Percentiles rank a stretch among this genome's conserved stretches.
Conservation (phyloP, 345 rosid species). For the Nephelium lappaceum region DNA sequence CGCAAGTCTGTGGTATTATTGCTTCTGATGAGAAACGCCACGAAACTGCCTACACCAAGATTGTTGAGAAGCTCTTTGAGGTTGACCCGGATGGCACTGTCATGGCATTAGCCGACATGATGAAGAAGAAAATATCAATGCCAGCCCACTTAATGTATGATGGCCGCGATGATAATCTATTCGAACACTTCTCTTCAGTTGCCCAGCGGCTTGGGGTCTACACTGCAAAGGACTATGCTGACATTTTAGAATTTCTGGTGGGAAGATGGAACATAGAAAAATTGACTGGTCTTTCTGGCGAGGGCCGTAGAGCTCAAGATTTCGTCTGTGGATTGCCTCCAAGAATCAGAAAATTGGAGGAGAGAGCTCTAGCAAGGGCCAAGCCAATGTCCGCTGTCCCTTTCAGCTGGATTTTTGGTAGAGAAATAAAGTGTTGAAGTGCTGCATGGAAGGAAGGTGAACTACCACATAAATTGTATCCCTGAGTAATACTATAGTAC, state of each 20-base stretch:
- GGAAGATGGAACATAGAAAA: constrained; percentile 60
- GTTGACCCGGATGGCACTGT: constrained; percentile 64
- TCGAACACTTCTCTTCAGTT: constrained; percentile 67
- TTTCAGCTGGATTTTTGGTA: constrained; percentile 66
- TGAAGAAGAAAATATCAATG: constrained; percentile 56
- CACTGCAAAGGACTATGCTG: constrained; percentile 69
- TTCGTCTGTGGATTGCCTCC: constrained; percentile 61
- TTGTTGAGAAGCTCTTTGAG: constrained; percentile 68
- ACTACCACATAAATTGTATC: not conserved
- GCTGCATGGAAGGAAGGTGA: constrained; percentile 1
- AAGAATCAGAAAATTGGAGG: constrained; percentile 62
- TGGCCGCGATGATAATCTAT: constrained; percentile 61
- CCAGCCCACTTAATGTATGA: constrained; percentile 74
- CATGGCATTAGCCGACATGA: constrained; percentile 69
- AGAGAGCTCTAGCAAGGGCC: constrained; percentile 61
- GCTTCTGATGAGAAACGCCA: constrained; percentile 79
- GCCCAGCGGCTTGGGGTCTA: constrained; percentile 68
- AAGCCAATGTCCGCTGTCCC: constrained; percentile 47
- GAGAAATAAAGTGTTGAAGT: constrained; percentile 44
- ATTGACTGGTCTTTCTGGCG: constrained; percentile 59
- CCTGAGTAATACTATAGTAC: not conserved
- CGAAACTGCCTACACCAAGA: constrained; percentile 71
- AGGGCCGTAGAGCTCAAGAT: constrained; percentile 53
- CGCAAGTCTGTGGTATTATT: constrained; percentile 68
- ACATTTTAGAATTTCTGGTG: constrained; percentile 68